These are phyloP conservation scores for Marchantia polymorpha DNA, from an alignment of 225 moss, liverwort and hornwort genomes.

Conservation along the genomic window DNA sequence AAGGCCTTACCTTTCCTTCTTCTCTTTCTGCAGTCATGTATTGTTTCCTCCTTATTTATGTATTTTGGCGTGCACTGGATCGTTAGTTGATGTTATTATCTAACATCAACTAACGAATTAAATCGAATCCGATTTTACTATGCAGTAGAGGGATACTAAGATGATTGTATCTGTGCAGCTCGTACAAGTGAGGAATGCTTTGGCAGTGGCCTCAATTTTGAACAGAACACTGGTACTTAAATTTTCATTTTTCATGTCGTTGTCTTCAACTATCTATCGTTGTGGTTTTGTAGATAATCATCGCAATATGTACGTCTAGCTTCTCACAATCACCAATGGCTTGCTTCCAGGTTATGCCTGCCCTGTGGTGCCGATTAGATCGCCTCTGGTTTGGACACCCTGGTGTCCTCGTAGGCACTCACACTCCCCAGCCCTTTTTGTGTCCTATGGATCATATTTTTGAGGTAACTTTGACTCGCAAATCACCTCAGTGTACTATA, in stretches of 20 bases:
- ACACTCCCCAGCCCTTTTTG: conserved; percentile 76
- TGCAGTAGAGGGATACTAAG: background rate
- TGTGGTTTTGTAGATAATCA: background rate
- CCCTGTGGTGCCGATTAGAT: conserved; percentile 83
- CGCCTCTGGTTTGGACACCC: conserved; percentile 89
- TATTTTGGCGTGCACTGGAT: background rate
- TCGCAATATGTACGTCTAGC: background rate
- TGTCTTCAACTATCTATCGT: background rate
- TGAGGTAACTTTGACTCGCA: conserved; percentile 46
- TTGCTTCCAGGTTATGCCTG: conserved; percentile 78
- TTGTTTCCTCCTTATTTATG: background rate
- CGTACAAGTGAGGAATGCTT: conserved; percentile 73
- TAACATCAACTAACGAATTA: too few relatives aligned
- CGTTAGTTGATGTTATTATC: background rate
- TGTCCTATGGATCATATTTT: conserved; percentile 97
- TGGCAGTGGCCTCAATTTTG: conserved; percentile 74
- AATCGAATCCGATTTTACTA: too few relatives aligned
- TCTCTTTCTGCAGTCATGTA: background rate
- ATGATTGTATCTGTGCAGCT: conserved; percentile 48
- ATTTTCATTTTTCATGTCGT: background rate
- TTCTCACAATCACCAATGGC: background rate
- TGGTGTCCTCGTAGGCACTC: conserved; percentile 66
- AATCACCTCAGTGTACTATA: too few relatives aligned
- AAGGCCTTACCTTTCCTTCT: background rate
- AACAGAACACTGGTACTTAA: conserved; percentile 76